These are phyloP conservation scores for Carex scoparia DNA, from an alignment of 176 grass and related monocot genomes.

Conservation along the genomic window DNA sequence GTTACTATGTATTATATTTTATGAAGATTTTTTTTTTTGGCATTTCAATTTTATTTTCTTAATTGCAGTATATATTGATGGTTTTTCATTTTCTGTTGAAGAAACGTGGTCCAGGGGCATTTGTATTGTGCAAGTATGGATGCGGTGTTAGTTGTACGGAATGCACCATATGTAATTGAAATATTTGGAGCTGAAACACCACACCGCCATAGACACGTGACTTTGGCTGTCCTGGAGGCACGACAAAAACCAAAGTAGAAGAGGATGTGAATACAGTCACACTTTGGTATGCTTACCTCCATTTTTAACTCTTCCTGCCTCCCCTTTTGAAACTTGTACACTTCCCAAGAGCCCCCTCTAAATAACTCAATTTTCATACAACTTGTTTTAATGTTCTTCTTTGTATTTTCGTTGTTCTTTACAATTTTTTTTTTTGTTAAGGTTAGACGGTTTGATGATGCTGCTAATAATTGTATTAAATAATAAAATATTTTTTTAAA, in stretches of 20 bases:
- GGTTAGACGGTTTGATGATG: too few relatives aligned
- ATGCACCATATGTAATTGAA: not conserved
- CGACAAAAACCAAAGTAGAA: slow-evolving; percentile 26
- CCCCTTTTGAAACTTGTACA: not conserved
- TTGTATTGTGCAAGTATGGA: not conserved
- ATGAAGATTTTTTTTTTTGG: too few relatives aligned
- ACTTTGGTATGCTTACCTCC: slow-evolving; percentile 15
- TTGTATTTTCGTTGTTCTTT: not conserved
- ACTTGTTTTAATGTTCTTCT: not conserved
- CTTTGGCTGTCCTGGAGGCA: slow-evolving; percentile 32
- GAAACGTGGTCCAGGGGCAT: not conserved
- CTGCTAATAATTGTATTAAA: too few relatives aligned
- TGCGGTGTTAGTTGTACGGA: not conserved
- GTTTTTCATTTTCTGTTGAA: not conserved
- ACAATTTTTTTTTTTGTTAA: not conserved
- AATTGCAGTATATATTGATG: not conserved
- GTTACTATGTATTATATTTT: too few relatives aligned
- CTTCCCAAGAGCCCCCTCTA: not conserved
- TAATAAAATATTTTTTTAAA: too few relatives aligned
- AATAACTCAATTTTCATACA: not conserved
- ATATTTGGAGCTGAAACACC: not conserved
- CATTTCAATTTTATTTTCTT: not conserved
- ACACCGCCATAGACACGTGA: slow-evolving; percentile 27
- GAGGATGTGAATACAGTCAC: slow-evolving; percentile 4
- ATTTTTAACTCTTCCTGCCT: slow-evolving; percentile 12